Evolutionary conservation across 169 alveolate genomes (phyloP), one percentile per base, ranked within the genome.

Genomic region (Plasmodium sp.): DNA sequence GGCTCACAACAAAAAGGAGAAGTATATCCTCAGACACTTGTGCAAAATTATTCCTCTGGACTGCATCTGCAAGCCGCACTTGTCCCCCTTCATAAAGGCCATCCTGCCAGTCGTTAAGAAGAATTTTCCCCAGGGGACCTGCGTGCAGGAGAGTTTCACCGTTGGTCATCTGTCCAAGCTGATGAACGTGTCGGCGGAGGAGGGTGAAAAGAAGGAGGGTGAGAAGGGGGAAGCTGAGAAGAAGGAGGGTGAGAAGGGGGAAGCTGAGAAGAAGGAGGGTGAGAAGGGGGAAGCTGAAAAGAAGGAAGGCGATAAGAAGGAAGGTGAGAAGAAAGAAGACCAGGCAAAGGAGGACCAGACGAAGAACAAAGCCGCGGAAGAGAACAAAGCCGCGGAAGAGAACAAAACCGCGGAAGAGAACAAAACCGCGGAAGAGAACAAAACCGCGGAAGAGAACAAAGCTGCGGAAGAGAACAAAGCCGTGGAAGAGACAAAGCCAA

Each of bases 11-110:
- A 83, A 79, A 43, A 88, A 80, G 34, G 94, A 88, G 80, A 88
- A 88, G 31, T 80, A 80, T 88, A 58, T 58, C 14, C 71, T 96
- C 5, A 83, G 97, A 48, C 95, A 94, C 43, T 41, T 96, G 31
- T 94, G 96, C 22, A 93, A 95, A 75, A 92, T 96, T 56, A 93
- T 96, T n/a, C 98, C 98, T 0, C 67, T 92, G 27, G 97, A 96
- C 67, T 43, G 74, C 34, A 93, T 96, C 10, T 96, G 98, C 83
- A 94, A 95, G 72, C 97, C 98, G 2, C 95, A 95, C 22, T 56
- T 88, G 18, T 88, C 93, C 4, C 88, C 88, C n/a, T 88, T 88
- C 41, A 88, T 74, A 36, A 88, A 88, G 73, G 36, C 90, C 34
- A 27, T 88, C 16, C 77, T 88, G 7, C 94, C 94, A 33, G 14